Evolutionary conservation across 1,284 basidiomycete species (phyloP), one percentile per base, ranked within the genome.

Genomic region (Irpex lacteus): DNA sequence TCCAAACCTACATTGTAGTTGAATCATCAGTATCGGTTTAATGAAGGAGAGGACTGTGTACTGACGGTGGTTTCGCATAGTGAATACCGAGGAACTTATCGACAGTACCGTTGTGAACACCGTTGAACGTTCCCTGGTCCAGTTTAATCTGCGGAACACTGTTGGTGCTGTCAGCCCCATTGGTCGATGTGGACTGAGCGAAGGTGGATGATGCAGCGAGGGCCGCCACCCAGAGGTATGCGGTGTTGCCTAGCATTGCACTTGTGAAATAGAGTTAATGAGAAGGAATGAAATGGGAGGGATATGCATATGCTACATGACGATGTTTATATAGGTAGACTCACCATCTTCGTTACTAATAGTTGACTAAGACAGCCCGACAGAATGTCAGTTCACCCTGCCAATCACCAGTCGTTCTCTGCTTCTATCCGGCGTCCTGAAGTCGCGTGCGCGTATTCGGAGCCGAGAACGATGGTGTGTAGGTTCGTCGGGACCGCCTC

Each of bases 71-170:
- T 50, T 69, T 62, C 2, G 63, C 71, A 49, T 66, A 72, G 8
- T 69, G 71, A n/a, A 72, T 71, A 1, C 71, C 71, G 5, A 70
- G 63, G 63, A 72, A 72, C 40, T 55, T 67, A 59, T 64, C 63
- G 11, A 63, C 57, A 5, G 60, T 49, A 61, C 73, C 69, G 36
- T 68, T 63, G 6, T 59, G 55, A 0, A 66, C 60, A 50, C 70
- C 70, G 36, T 66, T 37, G 56, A 71, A 70, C 3, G 69, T 70
- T 47, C 68, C 70, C 38, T 65, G 63, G 44, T 71, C 70, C 4
- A 71, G 65, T 40, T 65, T 64, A 8, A 70, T 63, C 15, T 44
- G 38, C 2, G 38, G 38, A 15, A 9, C 15, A 15, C 38, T 4
- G 4, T 4, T 15, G 38, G 18, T 58, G 53, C 15, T 54, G 21